Percentiles rank a stretch among this genome's conserved stretches.
Conservation (phyloP, 331 rosid genomes). For the Erythrophleum ivorense region DNA sequence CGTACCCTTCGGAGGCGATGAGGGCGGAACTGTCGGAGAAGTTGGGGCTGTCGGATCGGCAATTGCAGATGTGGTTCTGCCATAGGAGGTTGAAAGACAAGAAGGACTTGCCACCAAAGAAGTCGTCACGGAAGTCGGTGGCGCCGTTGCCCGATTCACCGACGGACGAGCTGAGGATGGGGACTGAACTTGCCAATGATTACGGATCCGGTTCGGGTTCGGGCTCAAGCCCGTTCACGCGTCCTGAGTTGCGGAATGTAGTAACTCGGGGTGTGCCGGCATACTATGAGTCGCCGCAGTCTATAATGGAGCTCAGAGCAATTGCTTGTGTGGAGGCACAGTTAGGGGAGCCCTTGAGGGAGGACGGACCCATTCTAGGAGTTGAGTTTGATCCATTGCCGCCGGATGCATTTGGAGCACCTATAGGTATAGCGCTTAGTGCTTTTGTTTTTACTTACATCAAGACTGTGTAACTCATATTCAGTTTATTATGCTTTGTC, state of each 20-base stretch:
- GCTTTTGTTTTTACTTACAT: constrained; percentile 12
- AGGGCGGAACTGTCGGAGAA: constrained; percentile 84
- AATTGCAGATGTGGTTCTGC: constrained; percentile 99
- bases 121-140: constrained; percentile 47
- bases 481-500: constrained; percentile 22
- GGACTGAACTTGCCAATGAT: constrained; percentile 68
- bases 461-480: constrained; percentile 8
- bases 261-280: constrained; percentile 55
- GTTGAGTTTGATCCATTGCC: constrained; percentile 93
- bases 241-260: constrained; percentile 65
- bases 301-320: constrained; percentile 80
- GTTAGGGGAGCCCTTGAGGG: constrained; percentile 90
- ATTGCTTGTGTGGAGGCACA: constrained; percentile 95
- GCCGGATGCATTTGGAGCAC: constrained; percentile 98
- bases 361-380: constrained; percentile 92
- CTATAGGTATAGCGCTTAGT: constrained; percentile 63
- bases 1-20: constrained; percentile 82
- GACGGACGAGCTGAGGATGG: constrained; percentile 61
- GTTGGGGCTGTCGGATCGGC: constrained; percentile 95
- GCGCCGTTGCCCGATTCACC: constrained; percentile 69
- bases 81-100: constrained; percentile 97
- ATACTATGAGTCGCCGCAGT: constrained; percentile 74
- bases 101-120: constrained; percentile 74
- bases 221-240: constrained; percentile 80
- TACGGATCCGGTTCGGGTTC: constrained; percentile 96